Base-by-base conservation (phyloP, 1,284 basidiomycete genomes). In the Takashimella koratensis region DNA sequence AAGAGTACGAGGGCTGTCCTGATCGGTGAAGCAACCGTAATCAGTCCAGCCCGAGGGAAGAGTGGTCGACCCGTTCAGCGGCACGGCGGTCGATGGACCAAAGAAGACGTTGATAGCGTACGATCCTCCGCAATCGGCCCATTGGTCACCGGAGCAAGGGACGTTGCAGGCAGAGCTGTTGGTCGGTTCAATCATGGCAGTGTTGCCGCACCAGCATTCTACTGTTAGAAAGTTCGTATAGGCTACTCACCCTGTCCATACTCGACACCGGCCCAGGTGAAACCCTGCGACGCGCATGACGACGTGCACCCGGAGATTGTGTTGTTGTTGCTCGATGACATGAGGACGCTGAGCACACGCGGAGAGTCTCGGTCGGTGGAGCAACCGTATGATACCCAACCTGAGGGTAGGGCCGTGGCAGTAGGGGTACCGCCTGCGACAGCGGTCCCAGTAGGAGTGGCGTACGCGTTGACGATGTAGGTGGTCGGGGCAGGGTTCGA, bases 401-500 rank as follows among this genome's bases (percentile, higher is more conserved):
- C 52, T 8, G 48, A 39, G 2, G 56, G 56, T 4, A 52, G 13
- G 8, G 49, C 42, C 10, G 30, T 36, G 16, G 30, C 30, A 36
- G 30, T 36, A 8, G 30, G 30, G 30, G 30, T 36, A 36, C 30
- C 30, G 16, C 30, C 30, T 36, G 30, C 30, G 30, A 36, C 30
- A 36, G 30, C 30, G 16, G 48, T 47, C 5, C 26, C 39, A 21
- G 48, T 50, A 30, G 22, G 40, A 11, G 52, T 54, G 23, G 47
- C 46, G 24, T 47, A 51, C 13, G 21, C 48, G 27, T 50, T 46
- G 25, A 16, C 36, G 20, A 51, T 40, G 25, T 56, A 56, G 10
- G 52, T 54, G 8, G 46, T 60, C 8, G 58, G 58, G 1, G 60
- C 61, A 30, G 61, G 56, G 16, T 39, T 56, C 3, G 55, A 24